phyloP scores from a whole-genome alignment of 225 moss, liverwort and hornwort species.

The Physcomitrellopsis africana region DNA sequence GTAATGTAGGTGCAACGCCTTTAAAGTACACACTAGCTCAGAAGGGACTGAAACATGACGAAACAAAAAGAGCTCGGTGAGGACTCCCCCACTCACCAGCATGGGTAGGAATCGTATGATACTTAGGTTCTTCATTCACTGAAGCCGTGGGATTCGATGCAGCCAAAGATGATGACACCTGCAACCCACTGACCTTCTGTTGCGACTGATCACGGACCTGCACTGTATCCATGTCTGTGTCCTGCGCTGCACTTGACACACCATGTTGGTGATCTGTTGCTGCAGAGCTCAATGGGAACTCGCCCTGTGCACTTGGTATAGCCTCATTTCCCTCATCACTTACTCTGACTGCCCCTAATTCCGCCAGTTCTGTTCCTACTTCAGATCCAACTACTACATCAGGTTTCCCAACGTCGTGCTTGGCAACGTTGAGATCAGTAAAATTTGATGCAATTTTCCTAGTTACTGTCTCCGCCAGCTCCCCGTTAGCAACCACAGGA shows the following conservation, averaged over 20 bases:
- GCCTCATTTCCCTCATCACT: constrained; percentile 31
- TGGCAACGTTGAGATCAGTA: constrained; percentile 49
- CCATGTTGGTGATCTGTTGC: constrained; percentile 25
- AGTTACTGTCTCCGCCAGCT: constrained; percentile 45
- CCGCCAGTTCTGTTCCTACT: constrained; percentile 27
- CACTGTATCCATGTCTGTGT: constrained; percentile 35
- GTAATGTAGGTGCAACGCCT: no score
- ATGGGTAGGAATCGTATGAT: constrained; percentile 67
- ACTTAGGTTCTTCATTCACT: constrained; percentile 34
- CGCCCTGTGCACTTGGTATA: constrained; percentile 39
- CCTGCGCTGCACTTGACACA: constrained; percentile 18
- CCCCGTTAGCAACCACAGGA: constrained; percentile 50
- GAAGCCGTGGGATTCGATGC: constrained; percentile 39
- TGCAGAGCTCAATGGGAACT: constrained; percentile 40
- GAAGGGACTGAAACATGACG: neutral
- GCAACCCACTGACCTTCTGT: constrained; percentile 30
- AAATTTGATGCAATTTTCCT: constrained; percentile 36
- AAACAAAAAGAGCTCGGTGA: neutral
- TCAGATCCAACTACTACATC: constrained; percentile 7
- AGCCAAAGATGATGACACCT: constrained; percentile 43
- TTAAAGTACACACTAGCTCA: neutral
- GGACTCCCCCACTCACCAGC: constrained; percentile 44
- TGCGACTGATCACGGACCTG: constrained; percentile 30
- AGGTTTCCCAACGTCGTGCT: constrained; percentile 46
- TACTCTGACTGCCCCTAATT: constrained; percentile 32